phyloP scores from a whole-genome alignment of 1,139 yeast genomes.

The Suhomyces yuchorum region DNA sequence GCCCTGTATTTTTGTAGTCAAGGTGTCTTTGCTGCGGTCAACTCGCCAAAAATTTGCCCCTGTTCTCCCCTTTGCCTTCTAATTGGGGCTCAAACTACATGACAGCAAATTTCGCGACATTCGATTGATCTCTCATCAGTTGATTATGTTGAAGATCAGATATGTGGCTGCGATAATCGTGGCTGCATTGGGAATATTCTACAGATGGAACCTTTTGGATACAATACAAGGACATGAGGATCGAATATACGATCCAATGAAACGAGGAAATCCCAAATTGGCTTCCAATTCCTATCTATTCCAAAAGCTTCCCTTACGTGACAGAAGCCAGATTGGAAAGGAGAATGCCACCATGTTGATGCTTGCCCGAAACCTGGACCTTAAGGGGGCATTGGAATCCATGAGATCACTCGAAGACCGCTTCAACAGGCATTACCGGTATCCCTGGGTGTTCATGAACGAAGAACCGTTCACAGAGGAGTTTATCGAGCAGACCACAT shows the following conservation, averaged over 20 bases:
- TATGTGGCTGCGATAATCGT: background rate
- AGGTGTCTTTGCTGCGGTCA: no score
- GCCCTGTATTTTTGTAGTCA: no score
- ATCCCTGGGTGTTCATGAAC: slow-evolving; percentile 51
- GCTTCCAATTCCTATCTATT: slow-evolving; percentile 48
- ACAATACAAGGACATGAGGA: background rate
- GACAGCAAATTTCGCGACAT: background rate
- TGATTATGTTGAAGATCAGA: background rate
- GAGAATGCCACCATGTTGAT: slow-evolving; percentile 56
- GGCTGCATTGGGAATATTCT: background rate
- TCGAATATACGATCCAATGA: slow-evolving; percentile 11
- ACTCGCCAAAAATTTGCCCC: background rate
- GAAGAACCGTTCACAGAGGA: slow-evolving; percentile 46
- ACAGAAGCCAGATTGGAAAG: slow-evolving; percentile 40
- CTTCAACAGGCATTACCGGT: slow-evolving; percentile 46
- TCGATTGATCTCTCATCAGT: background rate
- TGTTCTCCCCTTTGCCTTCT: background rate
- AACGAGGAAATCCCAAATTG: slow-evolving; percentile 32
- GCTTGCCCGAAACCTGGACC: slow-evolving; percentile 47
- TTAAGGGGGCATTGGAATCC: slow-evolving; percentile 44
- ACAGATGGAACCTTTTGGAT: background rate
- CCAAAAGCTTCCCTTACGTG: slow-evolving; percentile 28
- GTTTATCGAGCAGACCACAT: slow-evolving; percentile 57
- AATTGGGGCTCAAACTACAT: background rate
- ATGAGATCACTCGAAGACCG: slow-evolving; percentile 51